phyloP scores from a whole-genome alignment of 2,329 filamentous ascomycete species.

The Gaeumannomyces tritici region DNA sequence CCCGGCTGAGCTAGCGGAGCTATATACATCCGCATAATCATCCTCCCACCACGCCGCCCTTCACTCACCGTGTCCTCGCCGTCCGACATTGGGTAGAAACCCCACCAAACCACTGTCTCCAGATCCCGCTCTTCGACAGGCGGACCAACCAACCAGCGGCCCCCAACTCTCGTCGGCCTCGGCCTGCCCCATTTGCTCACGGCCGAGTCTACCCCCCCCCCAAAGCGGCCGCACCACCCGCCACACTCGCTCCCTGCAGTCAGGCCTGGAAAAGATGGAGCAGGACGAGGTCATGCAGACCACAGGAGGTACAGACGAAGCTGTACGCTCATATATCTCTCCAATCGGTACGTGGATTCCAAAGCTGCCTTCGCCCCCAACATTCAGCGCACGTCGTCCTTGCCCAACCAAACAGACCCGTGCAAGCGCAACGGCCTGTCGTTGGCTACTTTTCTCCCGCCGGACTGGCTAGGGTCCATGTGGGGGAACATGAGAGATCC shows the following conservation, averaged over 20 bases:
- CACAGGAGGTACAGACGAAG: conserved; percentile 26
- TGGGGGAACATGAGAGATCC: background rate
- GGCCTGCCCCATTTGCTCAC: background rate
- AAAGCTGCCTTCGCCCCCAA: conserved; percentile 8
- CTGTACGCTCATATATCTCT: conserved; percentile 33
- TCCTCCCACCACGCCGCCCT: background rate
- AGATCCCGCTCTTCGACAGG: background rate
- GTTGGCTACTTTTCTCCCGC: conserved; percentile 28
- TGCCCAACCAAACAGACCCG: conserved; percentile 39
- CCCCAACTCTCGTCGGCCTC: background rate
- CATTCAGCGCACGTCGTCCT: conserved; percentile 13
- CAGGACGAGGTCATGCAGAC: conserved; percentile 31
- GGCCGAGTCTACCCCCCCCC: background rate
- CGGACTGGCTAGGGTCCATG: background rate
- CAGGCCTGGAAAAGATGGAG: conserved; percentile 15
- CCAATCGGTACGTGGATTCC: conserved; percentile 41
- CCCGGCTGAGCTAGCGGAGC: too few relatives aligned
- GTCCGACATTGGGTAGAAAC: background rate
- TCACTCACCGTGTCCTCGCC: background rate
- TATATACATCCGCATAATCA: background rate
- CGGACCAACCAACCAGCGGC: background rate
- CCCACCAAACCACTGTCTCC: background rate
- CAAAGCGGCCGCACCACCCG: background rate
- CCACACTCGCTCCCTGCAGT: background rate
- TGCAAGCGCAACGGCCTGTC: conserved; percentile 29